Evolutionary conservation across 768 basidiomycete species (phyloP).

Genomic region (Tulasnella sp.): DNA sequence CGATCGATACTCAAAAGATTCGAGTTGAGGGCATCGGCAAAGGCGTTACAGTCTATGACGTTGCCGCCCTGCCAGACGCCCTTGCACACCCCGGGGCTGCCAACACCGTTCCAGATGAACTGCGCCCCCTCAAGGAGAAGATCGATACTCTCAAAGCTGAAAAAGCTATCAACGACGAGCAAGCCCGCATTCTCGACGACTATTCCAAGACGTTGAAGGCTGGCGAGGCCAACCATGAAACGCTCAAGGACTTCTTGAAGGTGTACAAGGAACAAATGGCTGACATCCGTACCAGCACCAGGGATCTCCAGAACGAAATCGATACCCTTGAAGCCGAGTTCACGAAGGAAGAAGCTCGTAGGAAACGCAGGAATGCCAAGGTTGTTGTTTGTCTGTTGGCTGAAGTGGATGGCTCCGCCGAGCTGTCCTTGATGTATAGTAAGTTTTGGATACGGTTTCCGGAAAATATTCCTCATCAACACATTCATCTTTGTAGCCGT

Average conservation of each 20-base stretch:
- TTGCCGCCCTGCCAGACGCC: no score
- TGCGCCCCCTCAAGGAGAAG: neutral
- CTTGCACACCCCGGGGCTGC: no score
- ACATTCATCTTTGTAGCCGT: slow-evolving; percentile 6
- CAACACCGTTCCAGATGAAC: no score
- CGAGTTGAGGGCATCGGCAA: slow-evolving; percentile 14
- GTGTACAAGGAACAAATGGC: slow-evolving; percentile 15
- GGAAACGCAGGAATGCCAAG: slow-evolving; percentile 11
- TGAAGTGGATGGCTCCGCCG: slow-evolving; percentile 15
- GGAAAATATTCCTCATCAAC: neutral
- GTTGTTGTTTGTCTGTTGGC: slow-evolving; percentile 17
- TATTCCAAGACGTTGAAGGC: slow-evolving; percentile 25
- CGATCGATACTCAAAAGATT: slow-evolving; percentile 8
- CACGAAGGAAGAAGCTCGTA: slow-evolving; percentile 8
- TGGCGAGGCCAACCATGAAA: slow-evolving; percentile 22
- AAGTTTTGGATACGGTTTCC: neutral
- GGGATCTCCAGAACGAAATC: neutral
- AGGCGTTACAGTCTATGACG: no score
- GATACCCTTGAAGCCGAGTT: slow-evolving; percentile 8
- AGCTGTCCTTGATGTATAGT: slow-evolving; percentile 16
- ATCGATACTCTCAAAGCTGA: neutral
- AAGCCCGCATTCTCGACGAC: neutral
- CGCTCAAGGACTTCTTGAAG: slow-evolving; percentile 32
- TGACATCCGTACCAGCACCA: neutral
- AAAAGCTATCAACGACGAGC: neutral